Base-by-base conservation (phyloP, 2,329 filamentous ascomycete species). In the Dothistroma septosporum region DNA sequence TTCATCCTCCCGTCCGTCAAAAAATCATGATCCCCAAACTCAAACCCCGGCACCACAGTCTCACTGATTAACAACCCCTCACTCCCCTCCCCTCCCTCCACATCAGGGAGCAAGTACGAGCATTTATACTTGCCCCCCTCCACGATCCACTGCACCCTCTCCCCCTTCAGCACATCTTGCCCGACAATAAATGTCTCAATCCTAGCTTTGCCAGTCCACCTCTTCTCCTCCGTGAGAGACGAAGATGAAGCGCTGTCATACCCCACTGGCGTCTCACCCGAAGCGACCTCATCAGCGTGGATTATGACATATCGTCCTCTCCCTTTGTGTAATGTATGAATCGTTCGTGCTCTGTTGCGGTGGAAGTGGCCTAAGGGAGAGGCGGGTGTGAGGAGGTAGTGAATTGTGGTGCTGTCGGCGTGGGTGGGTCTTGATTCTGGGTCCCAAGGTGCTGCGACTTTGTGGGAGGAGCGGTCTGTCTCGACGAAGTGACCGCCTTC, bases 61-160 rank as follows among this genome's bases (percentile, higher is more conserved):
- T 90, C 86, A 53, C 82, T 85, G 61, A 90, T 88, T 74, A 90
- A 76, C 66, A 88, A 72, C 0, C 83, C 84, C 19, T 77, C 78
- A 41, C 75, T 77, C 6, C 19, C 28, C 41, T 66, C 69, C 4
- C 70, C 67, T 2, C 66, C 72, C 22, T 69, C 72, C 48, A 74
- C 74, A 55, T 81, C 79, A 1, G 80, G 77, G 33, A 87, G 72
- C 59, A 89, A 68, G 72, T 82, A 88, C 67, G 80, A 86, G 11
- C 82, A 83, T 74, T 89, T 90, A 70, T 82, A 90, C 71, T 85
- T 84, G 4, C 84, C 86, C 0, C 87, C 86, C 57, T 87, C 85
- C 8, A 90, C 86, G 61, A 88, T 78, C 87, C 87, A 90, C 71
- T 88, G 85, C 68, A 87, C 64, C 70, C 71, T 82, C 76, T 90